These are phyloP conservation scores for Monosporozyma unispora DNA, from an alignment of 805 yeast species.

Conservation along the genomic window DNA sequence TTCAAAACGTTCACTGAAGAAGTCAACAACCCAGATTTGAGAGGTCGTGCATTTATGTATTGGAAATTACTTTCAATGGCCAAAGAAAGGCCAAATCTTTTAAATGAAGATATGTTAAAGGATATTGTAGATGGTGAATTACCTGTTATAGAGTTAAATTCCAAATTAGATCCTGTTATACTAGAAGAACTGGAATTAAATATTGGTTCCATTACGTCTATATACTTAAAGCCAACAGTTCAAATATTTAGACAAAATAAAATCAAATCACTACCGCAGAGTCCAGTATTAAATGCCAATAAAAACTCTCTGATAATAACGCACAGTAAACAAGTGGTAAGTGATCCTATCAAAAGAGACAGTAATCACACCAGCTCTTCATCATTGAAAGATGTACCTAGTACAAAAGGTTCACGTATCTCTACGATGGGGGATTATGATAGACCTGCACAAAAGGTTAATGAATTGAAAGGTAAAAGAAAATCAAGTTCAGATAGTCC, in stretches of 20 bases:
- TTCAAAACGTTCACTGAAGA: constrained; percentile 67
- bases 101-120: constrained; percentile 33
- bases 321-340: not conserved
- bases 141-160: constrained; percentile 62
- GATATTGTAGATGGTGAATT: constrained; percentile 50
- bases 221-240: constrained; percentile 76
- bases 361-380: not conserved
- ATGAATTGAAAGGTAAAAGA: constrained; percentile 28
- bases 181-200: constrained; percentile 76
- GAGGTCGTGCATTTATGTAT: constrained; percentile 80
- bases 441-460: constrained; percentile 32
- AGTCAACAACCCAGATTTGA: constrained; percentile 69
- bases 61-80: constrained; percentile 61
- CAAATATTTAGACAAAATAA: constrained; percentile 66
- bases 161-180: constrained; percentile 56
- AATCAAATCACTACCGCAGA: constrained; percentile 38
- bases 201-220: constrained; percentile 74
- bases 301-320: constrained; percentile 14
- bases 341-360: not conserved
- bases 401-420: not conserved
- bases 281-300: constrained; percentile 38
- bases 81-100: constrained; percentile 27
- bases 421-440: constrained; percentile 33
- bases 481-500: constrained; percentile 25
- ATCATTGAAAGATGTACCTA: not conserved